Evolutionary conservation across 2,329 filamentous ascomycete species (phyloP).

Genomic region (Bretziella fagacearum): DNA sequence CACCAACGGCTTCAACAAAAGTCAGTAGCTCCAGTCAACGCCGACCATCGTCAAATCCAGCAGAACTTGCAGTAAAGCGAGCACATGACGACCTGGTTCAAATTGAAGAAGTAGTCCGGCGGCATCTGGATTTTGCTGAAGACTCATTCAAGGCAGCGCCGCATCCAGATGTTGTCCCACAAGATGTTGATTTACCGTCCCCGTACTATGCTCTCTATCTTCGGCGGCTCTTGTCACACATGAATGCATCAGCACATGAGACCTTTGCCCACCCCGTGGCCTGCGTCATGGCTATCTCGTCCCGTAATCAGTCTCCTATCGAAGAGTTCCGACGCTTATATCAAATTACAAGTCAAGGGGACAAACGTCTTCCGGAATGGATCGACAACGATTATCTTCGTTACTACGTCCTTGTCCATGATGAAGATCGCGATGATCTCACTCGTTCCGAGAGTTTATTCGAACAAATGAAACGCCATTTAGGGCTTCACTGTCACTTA

Average conservation of each 20-base stretch:
- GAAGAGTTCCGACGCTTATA: slow-evolving; percentile 77
- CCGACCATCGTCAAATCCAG: slow-evolving; percentile 4
- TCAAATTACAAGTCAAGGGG: slow-evolving; percentile 62
- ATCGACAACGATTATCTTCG: slow-evolving; percentile 81
- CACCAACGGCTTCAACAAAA: slow-evolving; percentile 19
- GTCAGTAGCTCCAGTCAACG: slow-evolving; percentile 3
- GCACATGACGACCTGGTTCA: slow-evolving; percentile 31
- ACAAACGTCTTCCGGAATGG: slow-evolving; percentile 60
- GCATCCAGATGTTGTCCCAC: slow-evolving; percentile 23
- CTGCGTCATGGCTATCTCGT: slow-evolving; percentile 88
- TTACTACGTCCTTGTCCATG: slow-evolving; percentile 92
- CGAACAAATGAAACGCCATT: slow-evolving; percentile 98
- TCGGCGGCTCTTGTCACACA: slow-evolving; percentile 61
- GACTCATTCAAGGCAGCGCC: slow-evolving; percentile 26
- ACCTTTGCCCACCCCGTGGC: slow-evolving; percentile 91
- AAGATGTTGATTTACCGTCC: slow-evolving; percentile 38
- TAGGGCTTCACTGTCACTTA: slow-evolving; percentile 88
- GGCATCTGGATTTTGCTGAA: slow-evolving; percentile 63
- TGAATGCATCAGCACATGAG: slow-evolving; percentile 68
- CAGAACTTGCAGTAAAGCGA: slow-evolving; percentile 12
- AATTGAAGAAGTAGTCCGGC: slow-evolving; percentile 65
- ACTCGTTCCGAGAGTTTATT: slow-evolving; percentile 76
- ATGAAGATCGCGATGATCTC: slow-evolving; percentile 91
- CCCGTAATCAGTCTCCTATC: slow-evolving; percentile 65
- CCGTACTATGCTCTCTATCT: slow-evolving; percentile 78